Conservation (phyloP, 1,139 yeast species). For the Entelexis sorbosivorans region DNA sequence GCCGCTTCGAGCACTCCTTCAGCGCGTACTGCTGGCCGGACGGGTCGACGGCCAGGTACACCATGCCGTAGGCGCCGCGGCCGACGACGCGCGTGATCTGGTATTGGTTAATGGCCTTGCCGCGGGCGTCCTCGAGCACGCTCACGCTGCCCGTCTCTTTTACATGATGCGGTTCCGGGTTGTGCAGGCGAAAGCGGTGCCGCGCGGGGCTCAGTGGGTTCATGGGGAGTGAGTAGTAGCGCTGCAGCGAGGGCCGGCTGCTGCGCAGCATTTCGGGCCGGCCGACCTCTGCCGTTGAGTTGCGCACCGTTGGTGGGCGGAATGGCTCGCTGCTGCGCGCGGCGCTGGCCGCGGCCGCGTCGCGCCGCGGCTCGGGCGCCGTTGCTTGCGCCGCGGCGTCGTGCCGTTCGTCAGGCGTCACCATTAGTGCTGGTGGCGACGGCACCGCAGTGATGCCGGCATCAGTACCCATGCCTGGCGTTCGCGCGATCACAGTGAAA, state of each 20-base stretch:
- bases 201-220: conserved; percentile 30
- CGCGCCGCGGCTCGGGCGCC: neutral
- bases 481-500: neutral
- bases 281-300: neutral
- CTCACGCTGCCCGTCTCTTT: conserved; percentile 34
- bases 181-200: conserved; percentile 32
- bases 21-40: conserved; percentile 41
- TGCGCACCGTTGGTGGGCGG: neutral
- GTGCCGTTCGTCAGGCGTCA: neutral
- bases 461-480: conserved; percentile 1
- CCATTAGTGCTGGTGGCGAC: neutral
- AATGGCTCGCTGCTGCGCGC: neutral
- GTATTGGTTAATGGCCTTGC: conserved; percentile 39
- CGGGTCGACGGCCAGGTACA: conserved; percentile 67
- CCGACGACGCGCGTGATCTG: conserved; percentile 57
- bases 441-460: neutral
- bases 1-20: conserved; percentile 46
- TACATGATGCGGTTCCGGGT: conserved; percentile 29
- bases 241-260: conserved; percentile 24
- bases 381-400: neutral
- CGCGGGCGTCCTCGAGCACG: conserved; percentile 29
- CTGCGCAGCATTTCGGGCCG: neutral
- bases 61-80: conserved; percentile 83
- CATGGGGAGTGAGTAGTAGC: conserved; percentile 31
- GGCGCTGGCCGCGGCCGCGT: neutral